A percentile compares a stretch with the other conserved stretches of the same genome.
Conservation (phyloP, 2,329 filamentous ascomycete species). For the Exophiala dermatitidis region DNA sequence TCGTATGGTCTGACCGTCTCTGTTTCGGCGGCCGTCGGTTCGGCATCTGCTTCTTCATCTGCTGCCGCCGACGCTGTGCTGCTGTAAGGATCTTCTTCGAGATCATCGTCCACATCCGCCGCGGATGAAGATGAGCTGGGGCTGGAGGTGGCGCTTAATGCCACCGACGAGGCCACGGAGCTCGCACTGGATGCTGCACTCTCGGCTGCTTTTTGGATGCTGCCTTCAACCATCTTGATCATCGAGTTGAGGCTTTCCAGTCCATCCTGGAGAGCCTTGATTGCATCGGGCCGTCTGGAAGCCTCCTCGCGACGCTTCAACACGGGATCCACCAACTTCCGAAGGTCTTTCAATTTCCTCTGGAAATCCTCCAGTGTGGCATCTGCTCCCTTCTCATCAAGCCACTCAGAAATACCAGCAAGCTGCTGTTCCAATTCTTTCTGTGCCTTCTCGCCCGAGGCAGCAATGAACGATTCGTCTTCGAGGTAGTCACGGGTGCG, state of each 20-base stretch:
- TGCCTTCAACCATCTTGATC: constrained; percentile 59
- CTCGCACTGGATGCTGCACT: constrained; percentile 51
- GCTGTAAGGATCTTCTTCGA: constrained; percentile 61
- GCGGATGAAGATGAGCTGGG: constrained; percentile 35
- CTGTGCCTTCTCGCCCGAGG: constrained; percentile 63
- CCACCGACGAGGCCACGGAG: constrained; percentile 39
- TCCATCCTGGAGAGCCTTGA: constrained; percentile 61
- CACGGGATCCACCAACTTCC: constrained; percentile 69
- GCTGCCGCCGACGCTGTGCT: constrained; percentile 32
- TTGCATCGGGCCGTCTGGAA: constrained; percentile 59
- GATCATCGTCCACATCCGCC: constrained; percentile 52
- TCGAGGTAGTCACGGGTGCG: constrained; percentile 75
- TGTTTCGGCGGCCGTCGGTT: constrained; percentile 30
- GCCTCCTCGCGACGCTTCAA: constrained; percentile 68
- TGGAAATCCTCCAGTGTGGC: constrained; percentile 69
- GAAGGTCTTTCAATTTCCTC: constrained; percentile 66
- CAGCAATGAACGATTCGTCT: constrained; percentile 63
- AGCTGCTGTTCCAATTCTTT: constrained; percentile 60
- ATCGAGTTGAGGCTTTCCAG: constrained; percentile 66
- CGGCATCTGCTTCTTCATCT: too few relatives aligned
- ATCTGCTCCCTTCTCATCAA: constrained; percentile 75
- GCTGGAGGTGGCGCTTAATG: constrained; percentile 43
- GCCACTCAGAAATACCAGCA: constrained; percentile 72
- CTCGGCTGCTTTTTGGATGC: constrained; percentile 64
- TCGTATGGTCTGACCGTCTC: constrained; percentile 43